Evolutionary conservation across 2,329 filamentous ascomycete genomes (phyloP).

Genomic region (Teratosphaeria zuluensis): DNA sequence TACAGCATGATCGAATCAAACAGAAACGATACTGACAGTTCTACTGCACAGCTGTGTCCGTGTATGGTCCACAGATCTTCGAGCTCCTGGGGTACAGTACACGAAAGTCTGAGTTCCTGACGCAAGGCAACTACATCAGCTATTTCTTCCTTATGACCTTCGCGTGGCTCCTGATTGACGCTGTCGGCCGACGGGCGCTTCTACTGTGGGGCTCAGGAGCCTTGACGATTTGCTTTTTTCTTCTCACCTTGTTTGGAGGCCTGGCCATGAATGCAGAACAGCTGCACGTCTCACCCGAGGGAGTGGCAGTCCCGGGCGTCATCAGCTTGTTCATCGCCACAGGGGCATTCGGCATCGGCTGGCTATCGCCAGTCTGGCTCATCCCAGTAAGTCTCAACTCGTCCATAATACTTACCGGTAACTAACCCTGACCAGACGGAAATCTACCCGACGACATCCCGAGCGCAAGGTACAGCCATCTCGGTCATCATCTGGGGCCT

Average conservation of each 20-base stretch:
- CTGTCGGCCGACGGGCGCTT: conserved; percentile 44
- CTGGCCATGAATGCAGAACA: conserved; percentile 34
- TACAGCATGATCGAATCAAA: background rate
- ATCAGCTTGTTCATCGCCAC: conserved; percentile 48
- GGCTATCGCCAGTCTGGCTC: conserved; percentile 51
- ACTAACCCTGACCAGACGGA: conserved; percentile 31
- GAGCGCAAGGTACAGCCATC: conserved; percentile 46
- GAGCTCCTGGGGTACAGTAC: conserved; percentile 49
- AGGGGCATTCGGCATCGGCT: conserved; percentile 51
- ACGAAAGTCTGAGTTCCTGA: conserved; percentile 45
- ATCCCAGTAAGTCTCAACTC: conserved; percentile 31
- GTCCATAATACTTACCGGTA: background rate
- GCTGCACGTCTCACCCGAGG: conserved; percentile 31
- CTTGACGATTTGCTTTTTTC: conserved; percentile 40
- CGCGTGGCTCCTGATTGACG: conserved; percentile 51
- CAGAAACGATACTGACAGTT: background rate
- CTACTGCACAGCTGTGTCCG: conserved; percentile 41
- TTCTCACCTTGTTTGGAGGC: conserved; percentile 43
- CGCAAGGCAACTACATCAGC: conserved; percentile 51
- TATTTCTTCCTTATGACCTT: conserved; percentile 54
- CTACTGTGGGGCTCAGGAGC: conserved; percentile 44
- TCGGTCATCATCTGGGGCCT: conserved; percentile 48
- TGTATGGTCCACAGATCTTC: conserved; percentile 56
- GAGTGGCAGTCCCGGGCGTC: conserved; percentile 42
- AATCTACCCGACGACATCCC: conserved; percentile 46